phyloP scores from a whole-genome alignment of 2,329 filamentous ascomycete genomes.

The Xylaria multiplex region DNA sequence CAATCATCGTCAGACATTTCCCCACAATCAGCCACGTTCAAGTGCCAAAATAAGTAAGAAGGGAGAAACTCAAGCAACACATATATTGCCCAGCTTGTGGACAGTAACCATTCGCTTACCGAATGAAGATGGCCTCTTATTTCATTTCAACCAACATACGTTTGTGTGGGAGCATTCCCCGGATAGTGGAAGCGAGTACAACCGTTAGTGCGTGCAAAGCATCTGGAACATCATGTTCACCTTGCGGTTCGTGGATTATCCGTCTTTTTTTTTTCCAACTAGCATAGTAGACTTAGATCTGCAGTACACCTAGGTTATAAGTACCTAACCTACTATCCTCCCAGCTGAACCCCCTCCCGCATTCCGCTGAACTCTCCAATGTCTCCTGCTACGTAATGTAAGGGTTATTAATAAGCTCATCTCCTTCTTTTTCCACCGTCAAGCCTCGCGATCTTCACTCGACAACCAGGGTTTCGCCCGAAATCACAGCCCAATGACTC shows the following conservation, averaged over 20 bases:
- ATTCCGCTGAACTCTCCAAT: background rate
- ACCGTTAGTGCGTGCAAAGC: background rate
- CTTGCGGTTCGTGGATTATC: conserved; percentile 21
- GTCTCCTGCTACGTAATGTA: background rate
- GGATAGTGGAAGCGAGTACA: background rate
- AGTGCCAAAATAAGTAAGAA: conserved; percentile 4
- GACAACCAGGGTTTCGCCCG: conserved; percentile 11
- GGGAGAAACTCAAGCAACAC: conserved; percentile 12
- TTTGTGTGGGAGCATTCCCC: conserved; percentile 6
- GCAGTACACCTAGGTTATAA: background rate
- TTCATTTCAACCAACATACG: background rate
- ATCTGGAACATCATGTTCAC: conserved; percentile 11
- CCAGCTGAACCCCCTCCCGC: background rate
- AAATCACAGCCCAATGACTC: conserved; percentile 7
- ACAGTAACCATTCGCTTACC: conserved; percentile 20
- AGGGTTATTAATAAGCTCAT: background rate
- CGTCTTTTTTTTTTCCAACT: background rate
- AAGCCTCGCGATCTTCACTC: conserved; percentile 32
- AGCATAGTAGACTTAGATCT: background rate
- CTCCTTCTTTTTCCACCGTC: background rate
- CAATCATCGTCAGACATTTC: conserved; percentile 33
- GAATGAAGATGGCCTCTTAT: background rate
- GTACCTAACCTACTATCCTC: background rate
- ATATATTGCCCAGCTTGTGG: conserved; percentile 1
- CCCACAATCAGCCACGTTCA: conserved; percentile 26